phyloP scores from a whole-genome alignment of 2,329 filamentous ascomycete species.

The Diaporthe velutina region DNA sequence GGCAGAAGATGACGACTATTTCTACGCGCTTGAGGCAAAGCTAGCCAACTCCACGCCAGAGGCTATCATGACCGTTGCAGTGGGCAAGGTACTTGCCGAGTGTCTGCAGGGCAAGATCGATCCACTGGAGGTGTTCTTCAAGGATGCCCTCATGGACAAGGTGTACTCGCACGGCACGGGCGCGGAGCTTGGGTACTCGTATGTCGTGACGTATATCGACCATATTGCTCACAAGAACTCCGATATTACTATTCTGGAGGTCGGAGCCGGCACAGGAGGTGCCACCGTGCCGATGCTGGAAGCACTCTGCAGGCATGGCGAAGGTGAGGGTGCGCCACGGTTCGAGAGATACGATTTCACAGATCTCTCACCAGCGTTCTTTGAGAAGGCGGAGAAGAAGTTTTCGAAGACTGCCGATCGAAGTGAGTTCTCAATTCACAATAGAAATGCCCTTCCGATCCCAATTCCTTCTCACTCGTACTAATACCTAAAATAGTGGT shows the following conservation, averaged over 20 bases:
- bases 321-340: slow-evolving; percentile 28
- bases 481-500: neutral
- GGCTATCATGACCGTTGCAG: slow-evolving; percentile 15
- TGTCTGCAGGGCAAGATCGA: slow-evolving; percentile 30
- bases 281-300: slow-evolving; percentile 37
- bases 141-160: slow-evolving; percentile 9
- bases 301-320: neutral
- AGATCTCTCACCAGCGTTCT: slow-evolving; percentile 55
- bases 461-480: neutral
- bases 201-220: slow-evolving; percentile 7
- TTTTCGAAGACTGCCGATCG: slow-evolving; percentile 42
- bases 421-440: neutral
- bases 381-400: slow-evolving; percentile 49
- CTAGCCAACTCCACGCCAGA: slow-evolving; percentile 30
- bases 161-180: slow-evolving; percentile 29
- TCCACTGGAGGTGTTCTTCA: slow-evolving; percentile 34
- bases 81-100: slow-evolving; percentile 12
- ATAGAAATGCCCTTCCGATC: neutral
- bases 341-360: slow-evolving; percentile 55
- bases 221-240: neutral
- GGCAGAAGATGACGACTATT: slow-evolving; percentile 4
- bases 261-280: slow-evolving; percentile 42
- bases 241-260: neutral
- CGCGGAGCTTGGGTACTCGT: neutral
- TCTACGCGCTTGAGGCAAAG: neutral